These are phyloP conservation scores for Arxiozyma slooffiae DNA, from an alignment of 1,139 yeast genomes.

Conservation along the genomic window DNA sequence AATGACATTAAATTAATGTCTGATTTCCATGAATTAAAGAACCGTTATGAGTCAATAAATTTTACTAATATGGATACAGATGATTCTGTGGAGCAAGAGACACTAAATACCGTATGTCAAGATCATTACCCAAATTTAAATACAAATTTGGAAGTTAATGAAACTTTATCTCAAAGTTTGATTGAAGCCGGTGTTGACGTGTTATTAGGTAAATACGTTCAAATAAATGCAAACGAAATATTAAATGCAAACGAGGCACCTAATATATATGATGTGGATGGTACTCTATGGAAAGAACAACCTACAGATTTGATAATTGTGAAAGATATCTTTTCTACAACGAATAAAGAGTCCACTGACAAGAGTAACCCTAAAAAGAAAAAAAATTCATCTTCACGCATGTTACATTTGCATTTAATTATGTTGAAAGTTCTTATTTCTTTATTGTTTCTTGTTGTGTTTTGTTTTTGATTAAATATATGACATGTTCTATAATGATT, in stretches of 20 bases:
- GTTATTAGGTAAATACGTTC: constrained; percentile 40
- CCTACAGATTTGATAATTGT: background rate
- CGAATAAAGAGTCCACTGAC: background rate
- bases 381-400: background rate
- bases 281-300: constrained; percentile 3
- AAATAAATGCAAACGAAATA: constrained; percentile 29
- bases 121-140: constrained; percentile 44
- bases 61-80: background rate
- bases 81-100: background rate
- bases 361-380: background rate
- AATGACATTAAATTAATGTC: constrained; percentile 48
- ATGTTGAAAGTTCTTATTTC: background rate
- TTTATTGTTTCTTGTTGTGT: too few species aligned
- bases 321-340: background rate
- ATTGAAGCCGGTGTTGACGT: constrained; percentile 42
- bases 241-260: constrained; percentile 6
- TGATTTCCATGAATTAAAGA: constrained; percentile 47
- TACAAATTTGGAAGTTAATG: constrained; percentile 41
- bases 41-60: constrained; percentile 31
- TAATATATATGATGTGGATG: constrained; percentile 17
- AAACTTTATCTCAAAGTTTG: constrained; percentile 37
- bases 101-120: constrained; percentile 31
- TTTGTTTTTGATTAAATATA: too few species aligned
- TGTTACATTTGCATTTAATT: background rate
- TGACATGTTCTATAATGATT: background rate